These are phyloP conservation scores for Zangia roseola DNA, from an alignment of 768 basidiomycete species.

Conservation along the genomic window DNA sequence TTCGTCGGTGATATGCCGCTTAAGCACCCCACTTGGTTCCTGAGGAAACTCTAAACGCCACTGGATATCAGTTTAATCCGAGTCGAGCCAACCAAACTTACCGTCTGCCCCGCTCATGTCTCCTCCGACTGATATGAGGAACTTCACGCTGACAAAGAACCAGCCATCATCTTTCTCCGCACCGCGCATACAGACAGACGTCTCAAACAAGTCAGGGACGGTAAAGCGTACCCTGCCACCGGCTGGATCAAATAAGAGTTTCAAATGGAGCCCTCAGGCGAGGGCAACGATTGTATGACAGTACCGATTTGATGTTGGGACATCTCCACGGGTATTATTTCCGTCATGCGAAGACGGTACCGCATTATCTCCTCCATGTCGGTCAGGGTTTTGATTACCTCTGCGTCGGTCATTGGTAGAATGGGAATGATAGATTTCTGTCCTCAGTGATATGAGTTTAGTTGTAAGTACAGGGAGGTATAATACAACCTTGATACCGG, in stretches of 20 bases:
- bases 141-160: constrained; percentile 82
- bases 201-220: constrained; percentile 70
- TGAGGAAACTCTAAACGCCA: constrained; percentile 64
- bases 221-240: constrained; percentile 80
- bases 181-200: constrained; percentile 71
- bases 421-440: constrained; percentile 73
- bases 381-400: constrained; percentile 61
- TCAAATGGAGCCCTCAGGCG: constrained; percentile 8
- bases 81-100: constrained; percentile 20
- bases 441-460: constrained; percentile 21
- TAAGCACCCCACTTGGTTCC: constrained; percentile 59
- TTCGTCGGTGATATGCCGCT: constrained; percentile 68
- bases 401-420: constrained; percentile 61
- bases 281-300: constrained; percentile 24
- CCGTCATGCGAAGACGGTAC: constrained; percentile 74
- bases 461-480: constrained; percentile 12
- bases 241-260: constrained; percentile 39
- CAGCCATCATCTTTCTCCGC: constrained; percentile 70
- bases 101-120: constrained; percentile 74
- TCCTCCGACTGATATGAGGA: constrained; percentile 70
- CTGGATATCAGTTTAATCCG: neutral
- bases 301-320: constrained; percentile 63
- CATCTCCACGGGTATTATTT: constrained; percentile 84
- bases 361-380: constrained; percentile 79
- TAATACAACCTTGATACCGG: constrained; percentile 65